phyloP scores from a whole-genome alignment of 2,329 filamentous ascomycete species.

The Cercospora citrullina region DNA sequence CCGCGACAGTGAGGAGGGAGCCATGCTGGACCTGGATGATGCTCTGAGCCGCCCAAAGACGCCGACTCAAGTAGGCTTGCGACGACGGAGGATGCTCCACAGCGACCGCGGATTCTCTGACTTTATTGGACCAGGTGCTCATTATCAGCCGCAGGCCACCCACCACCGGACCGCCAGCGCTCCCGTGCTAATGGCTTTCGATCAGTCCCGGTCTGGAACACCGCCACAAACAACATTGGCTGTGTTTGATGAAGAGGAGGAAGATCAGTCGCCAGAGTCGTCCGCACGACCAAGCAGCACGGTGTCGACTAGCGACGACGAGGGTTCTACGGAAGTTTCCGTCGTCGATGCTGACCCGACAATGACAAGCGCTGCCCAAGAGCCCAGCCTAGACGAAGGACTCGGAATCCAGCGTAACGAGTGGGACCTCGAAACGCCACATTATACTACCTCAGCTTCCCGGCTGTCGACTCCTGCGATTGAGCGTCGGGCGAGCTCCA shows the following conservation, averaged over 20 bases:
- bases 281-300: conserved; percentile 17
- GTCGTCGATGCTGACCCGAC: conserved; percentile 35
- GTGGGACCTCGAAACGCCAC: conserved; percentile 30
- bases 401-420: conserved; percentile 27
- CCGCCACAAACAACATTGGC: conserved; percentile 67
- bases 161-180: conserved; percentile 79
- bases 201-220: conserved; percentile 42
- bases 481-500: conserved; percentile 34
- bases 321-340: conserved; percentile 33
- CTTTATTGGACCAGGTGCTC: conserved; percentile 67
- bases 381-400: conserved; percentile 23
- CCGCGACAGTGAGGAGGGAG: conserved; percentile 58
- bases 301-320: conserved; percentile 21
- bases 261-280: conserved; percentile 24
- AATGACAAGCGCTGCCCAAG: conserved; percentile 3
- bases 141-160: conserved; percentile 50
- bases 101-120: conserved; percentile 72
- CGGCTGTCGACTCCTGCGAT: conserved; percentile 30
- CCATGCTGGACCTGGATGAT: conserved; percentile 91
- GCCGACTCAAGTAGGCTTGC: conserved; percentile 63
- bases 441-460: conserved; percentile 22
- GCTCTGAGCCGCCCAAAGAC: conserved; percentile 92
- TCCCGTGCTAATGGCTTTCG: conserved; percentile 75
- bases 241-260: conserved; percentile 70
- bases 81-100: conserved; percentile 70